Evolutionary conservation across 129 eudicot species (phyloP).

Genomic region (Kitagawia praeruptora): DNA sequence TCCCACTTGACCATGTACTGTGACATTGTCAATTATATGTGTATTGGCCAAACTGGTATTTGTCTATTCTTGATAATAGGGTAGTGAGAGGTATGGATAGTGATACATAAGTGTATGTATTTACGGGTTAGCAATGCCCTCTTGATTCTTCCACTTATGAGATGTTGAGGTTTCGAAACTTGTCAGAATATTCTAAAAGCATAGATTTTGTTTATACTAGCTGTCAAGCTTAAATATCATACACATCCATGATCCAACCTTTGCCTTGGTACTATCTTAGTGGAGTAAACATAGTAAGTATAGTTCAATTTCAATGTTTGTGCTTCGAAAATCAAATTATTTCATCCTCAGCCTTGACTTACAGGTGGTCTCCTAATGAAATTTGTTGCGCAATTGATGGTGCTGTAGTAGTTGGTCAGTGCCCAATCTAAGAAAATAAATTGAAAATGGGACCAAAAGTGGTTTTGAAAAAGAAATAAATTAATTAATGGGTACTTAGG

Average conservation of each 20-base stretch:
- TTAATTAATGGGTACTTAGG: not conserved
- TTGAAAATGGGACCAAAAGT: not conserved
- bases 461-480: not conserved
- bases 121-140: too few species aligned
- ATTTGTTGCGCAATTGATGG: conserved; percentile 14
- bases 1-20: not conserved
- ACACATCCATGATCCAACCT: too few species aligned
- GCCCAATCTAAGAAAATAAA: not conserved
- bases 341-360: not conserved
- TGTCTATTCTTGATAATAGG: too few species aligned
- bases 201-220: too few species aligned
- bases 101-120: too few species aligned
- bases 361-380: not conserved
- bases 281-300: not conserved
- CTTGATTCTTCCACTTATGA: too few species aligned
- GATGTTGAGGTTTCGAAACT: too few species aligned
- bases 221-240: too few species aligned
- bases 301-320: not conserved
- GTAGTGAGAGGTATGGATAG: too few species aligned
- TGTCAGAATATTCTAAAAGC: too few species aligned
- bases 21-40: not conserved
- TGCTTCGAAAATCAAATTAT: not conserved
- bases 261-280: too few species aligned
- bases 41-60: too few species aligned
- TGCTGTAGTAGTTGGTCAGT: not conserved